A percentile compares a stretch with the other conserved stretches of the same genome.
phyloP scores from a whole-genome alignment of 768 basidiomycete genomes.

The Phanerodontia chrysosporium region DNA sequence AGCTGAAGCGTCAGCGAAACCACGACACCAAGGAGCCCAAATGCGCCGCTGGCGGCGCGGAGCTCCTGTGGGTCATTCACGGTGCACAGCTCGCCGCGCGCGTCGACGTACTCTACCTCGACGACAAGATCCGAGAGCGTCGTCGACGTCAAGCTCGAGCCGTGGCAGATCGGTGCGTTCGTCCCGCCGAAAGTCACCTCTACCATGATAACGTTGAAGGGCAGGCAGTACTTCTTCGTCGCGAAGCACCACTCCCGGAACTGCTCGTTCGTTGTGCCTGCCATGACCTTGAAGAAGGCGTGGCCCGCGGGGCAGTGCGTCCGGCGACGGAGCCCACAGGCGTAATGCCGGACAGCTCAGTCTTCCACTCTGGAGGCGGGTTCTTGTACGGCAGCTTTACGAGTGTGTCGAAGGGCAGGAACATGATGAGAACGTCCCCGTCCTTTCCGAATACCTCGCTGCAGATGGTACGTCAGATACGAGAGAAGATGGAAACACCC shows the following conservation, averaged over 20 bases:
- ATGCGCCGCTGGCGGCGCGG: conserved; percentile 24
- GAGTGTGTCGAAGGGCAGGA: conserved; percentile 13
- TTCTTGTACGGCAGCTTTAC: conserved; percentile 11
- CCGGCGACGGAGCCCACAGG: conserved; percentile 9
- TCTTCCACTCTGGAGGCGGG: conserved; percentile 8
- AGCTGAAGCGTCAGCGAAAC: conserved; percentile 23
- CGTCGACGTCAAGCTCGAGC: conserved; percentile 20
- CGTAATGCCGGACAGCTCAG: conserved; percentile 12
- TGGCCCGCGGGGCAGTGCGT: conserved; percentile 6
- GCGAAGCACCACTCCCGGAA: conserved; percentile 24
- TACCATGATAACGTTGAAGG: conserved; percentile 26
- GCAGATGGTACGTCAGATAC: not conserved
- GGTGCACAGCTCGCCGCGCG: conserved; percentile 17
- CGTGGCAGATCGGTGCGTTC: conserved; percentile 26
- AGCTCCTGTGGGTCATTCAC: conserved; percentile 21
- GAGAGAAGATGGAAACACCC: not conserved
- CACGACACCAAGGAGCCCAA: conserved; percentile 26
- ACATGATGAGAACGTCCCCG: conserved; percentile 14
- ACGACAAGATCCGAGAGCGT: conserved; percentile 25
- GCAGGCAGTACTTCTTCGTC: conserved; percentile 17
- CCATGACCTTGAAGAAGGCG: conserved; percentile 17
- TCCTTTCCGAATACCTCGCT: conserved; percentile 10
- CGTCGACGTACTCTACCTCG: conserved; percentile 25
- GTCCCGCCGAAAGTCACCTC: conserved; percentile 26
- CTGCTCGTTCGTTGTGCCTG: conserved; percentile 25